Evolutionary conservation across 1,284 basidiomycete species (phyloP).

Genomic region (Schizophyllum commune): DNA sequence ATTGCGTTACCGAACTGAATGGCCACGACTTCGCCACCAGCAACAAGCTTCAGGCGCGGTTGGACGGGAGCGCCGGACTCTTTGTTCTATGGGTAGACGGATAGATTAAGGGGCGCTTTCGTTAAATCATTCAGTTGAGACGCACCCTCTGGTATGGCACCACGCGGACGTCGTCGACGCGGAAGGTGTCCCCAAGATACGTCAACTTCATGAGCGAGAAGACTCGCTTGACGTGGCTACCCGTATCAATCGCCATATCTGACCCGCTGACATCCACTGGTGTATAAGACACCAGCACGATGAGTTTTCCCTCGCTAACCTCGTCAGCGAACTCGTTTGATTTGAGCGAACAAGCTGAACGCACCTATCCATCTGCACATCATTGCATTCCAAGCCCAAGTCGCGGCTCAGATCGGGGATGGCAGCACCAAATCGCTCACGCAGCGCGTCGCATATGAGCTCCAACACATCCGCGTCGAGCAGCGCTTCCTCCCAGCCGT

Average conservation of each 20-base stretch:
- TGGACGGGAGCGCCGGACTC: slow-evolving; percentile 56
- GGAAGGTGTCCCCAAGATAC: slow-evolving; percentile 31
- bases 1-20: slow-evolving; percentile 74
- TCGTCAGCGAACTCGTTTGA: background rate
- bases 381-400: slow-evolving; percentile 63
- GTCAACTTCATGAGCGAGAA: slow-evolving; percentile 54
- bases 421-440: slow-evolving; percentile 30
- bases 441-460: slow-evolving; percentile 33
- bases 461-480: slow-evolving; percentile 45
- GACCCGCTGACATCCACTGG: slow-evolving; percentile 33
- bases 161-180: slow-evolving; percentile 38
- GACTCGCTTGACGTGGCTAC: slow-evolving; percentile 39
- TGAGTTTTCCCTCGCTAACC: slow-evolving; percentile 40
- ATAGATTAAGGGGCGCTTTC: slow-evolving; percentile 2
- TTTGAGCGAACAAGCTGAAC: slow-evolving; percentile 8
- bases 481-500: slow-evolving; percentile 59
- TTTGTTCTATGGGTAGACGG: slow-evolving; percentile 45
- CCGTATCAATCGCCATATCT: slow-evolving; percentile 33
- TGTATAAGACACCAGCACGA: slow-evolving; percentile 60
- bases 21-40: slow-evolving; percentile 45
- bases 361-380: slow-evolving; percentile 57
- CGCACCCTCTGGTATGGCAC: slow-evolving; percentile 73
- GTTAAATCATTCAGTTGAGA: slow-evolving; percentile 8
- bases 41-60: slow-evolving; percentile 55
- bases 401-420: slow-evolving; percentile 31